Evolutionary conservation across 345 rosid genomes (phyloP), one percentile per base, ranked within the genome.

Genomic region (Clarkia xantiana): DNA sequence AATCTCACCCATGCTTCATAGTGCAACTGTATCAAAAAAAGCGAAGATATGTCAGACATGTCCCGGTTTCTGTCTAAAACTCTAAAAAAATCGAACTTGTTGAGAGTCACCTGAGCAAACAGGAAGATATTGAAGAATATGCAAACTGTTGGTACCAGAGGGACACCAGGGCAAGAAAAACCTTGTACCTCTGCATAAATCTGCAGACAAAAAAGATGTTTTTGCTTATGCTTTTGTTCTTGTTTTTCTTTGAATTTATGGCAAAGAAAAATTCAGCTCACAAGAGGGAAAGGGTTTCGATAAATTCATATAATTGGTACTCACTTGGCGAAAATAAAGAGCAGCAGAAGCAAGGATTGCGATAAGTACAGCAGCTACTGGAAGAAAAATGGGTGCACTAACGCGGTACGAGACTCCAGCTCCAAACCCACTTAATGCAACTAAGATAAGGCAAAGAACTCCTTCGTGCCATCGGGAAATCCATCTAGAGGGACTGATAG

Each of bases 1-100:
- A 91, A 91, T 70, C 96, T 75, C 42, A 75, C 68, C 99, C 90
- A 84, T 2, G 95, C 96, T 75, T 91, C 98, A 45, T 78, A 61
- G 56, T 91, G 98, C 74, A 91, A 56, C 96, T 91, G 83, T 66
- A 50, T 29, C 36, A 29, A 7, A 29, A 4, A 29, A 63, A 96
- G 17, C 14, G 9, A 20, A 34, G 47, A 7, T 25, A 2, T 0
- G 11, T 15, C 18, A n/a, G 18, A 14, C 15, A 14, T 29, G 36
- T 29, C 36, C 6, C 36, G 8, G 9, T 22, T 22, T 22, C 25
- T 22, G 25, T 22, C 25, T 22, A 22, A 2, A 91, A 2, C 25
- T 22, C 2, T 22, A 22, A 22, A 22, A 5, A 22, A 2, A 22
- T 22, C 5, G 36, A 29, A 29, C 25, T 22, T 22, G 36, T 29